Evolutionary conservation across 2,329 filamentous ascomycete genomes (phyloP), one percentile per base, ranked within the genome.

Genomic region (Canariomyces notabilis): DNA sequence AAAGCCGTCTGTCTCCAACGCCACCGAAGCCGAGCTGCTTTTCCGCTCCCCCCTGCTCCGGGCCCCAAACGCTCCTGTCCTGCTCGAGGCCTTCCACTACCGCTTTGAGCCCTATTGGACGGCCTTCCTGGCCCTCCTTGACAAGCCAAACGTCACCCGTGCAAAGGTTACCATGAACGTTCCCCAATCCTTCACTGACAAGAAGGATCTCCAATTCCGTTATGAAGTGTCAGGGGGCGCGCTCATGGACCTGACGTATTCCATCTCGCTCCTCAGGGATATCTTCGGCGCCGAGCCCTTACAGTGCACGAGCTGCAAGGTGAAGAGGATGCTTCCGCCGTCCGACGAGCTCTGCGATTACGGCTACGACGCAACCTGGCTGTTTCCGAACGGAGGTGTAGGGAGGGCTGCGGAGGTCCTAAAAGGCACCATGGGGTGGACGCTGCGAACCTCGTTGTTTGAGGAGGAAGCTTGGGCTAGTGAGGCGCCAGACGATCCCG

Each of bases 41-140:
- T 77, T 77, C 56, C 60, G 55, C 22, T 61, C 63, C 16, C 64
- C 67, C 0, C 48, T 65, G 12, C 54, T 71, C 36, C 49, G 51
- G 4, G 40, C 56, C 0, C 58, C 63, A 1, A 55, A 60, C 14
- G 64, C 66, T 0, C 75, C 71, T 0, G 64, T 79, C 1, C 59
- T 77, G 2, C 65, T 80, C 3, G 77, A 80, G 59, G 76, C 75
- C 3, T 71, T 74, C 47, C 75, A 79, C 54, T 66, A 67, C 48
- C 63, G 67, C 20, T 79, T 79, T 56, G 70, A 75, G 49, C 76
- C 75, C 0, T 64, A 67, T 2, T 74, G 69, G 65, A 59, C 65
- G 18, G 56, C 54, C 2, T 75, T 76, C 55, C 48, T 71, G 44
- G 48, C 59, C 1, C 46, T 67, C 5, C 48, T 77, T 6, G 64